phyloP scores from a whole-genome alignment of 1,284 basidiomycete species.

The Neonothopanus nambi region DNA sequence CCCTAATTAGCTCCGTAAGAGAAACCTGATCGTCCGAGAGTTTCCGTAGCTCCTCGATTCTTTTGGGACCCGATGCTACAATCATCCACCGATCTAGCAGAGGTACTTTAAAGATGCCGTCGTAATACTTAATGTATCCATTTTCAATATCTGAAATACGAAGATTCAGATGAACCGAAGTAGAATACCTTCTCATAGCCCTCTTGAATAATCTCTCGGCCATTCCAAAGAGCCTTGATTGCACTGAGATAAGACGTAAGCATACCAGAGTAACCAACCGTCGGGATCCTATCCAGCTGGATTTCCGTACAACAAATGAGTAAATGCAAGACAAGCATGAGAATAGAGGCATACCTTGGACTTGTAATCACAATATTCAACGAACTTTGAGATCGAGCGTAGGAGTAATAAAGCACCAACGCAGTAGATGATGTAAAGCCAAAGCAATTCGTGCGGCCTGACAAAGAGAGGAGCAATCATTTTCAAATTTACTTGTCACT shows the following conservation, averaged over 20 bases:
- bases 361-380: no score
- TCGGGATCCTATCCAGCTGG: constrained; percentile 28
- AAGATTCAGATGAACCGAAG: not conserved
- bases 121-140: constrained; percentile 3
- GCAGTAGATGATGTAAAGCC: no score
- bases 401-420: no score
- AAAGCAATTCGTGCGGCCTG: no score
- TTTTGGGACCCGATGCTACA: constrained; percentile 28
- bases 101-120: constrained; percentile 31
- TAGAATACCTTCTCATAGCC: constrained; percentile 22
- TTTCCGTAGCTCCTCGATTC: constrained; percentile 34
- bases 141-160: not conserved
- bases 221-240: constrained; percentile 22
- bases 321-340: no score
- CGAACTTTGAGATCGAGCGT: no score
- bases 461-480: no score
- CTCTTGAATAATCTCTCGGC: constrained; percentile 28
- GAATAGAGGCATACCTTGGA: no score
- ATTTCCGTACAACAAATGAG: not conserved
- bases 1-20: constrained; percentile 25
- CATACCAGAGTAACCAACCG: constrained; percentile 27
- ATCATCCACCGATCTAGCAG: constrained; percentile 29
- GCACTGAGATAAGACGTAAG: constrained; percentile 28
- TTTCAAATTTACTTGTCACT: no score
- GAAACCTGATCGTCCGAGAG: constrained; percentile 32